Conservation (phyloP, 768 basidiomycete genomes). For the Pleurotus pulmonarius region DNA sequence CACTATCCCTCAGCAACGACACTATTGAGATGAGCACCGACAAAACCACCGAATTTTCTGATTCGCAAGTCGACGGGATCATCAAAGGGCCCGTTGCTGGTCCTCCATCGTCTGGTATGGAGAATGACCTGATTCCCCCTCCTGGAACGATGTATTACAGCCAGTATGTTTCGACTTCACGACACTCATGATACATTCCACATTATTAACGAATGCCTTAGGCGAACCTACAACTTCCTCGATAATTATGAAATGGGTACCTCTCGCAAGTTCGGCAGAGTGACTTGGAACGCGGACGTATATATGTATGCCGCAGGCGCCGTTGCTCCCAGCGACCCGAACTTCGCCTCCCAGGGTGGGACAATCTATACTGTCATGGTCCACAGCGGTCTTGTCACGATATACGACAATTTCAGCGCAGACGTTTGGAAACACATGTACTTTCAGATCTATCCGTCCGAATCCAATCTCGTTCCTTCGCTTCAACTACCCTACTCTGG, state of each 20-base stretch:
- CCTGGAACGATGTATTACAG: too few species aligned
- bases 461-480: neutral
- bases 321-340: neutral
- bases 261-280: neutral
- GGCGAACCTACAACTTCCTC: neutral
- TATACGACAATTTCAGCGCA: constrained; percentile 1
- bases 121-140: too few species aligned
- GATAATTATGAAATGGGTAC: neutral
- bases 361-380: neutral
- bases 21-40: too few species aligned
- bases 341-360: neutral
- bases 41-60: too few species aligned
- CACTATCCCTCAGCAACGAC: too few species aligned
- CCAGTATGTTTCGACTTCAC: too few species aligned
- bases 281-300: neutral
- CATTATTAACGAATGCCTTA: neutral
- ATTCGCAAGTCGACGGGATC: too few species aligned
- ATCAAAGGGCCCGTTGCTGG: too few species aligned
- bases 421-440: neutral
- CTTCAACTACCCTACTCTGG: neutral
- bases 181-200: too few species aligned
- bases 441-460: neutral
- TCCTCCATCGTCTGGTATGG: too few species aligned
- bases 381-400: neutral
- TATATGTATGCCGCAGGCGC: constrained; percentile 2